Evolutionary conservation across 2,329 filamentous ascomycete genomes (phyloP).

Genomic region (Trichoderma atrobrunneum): DNA sequence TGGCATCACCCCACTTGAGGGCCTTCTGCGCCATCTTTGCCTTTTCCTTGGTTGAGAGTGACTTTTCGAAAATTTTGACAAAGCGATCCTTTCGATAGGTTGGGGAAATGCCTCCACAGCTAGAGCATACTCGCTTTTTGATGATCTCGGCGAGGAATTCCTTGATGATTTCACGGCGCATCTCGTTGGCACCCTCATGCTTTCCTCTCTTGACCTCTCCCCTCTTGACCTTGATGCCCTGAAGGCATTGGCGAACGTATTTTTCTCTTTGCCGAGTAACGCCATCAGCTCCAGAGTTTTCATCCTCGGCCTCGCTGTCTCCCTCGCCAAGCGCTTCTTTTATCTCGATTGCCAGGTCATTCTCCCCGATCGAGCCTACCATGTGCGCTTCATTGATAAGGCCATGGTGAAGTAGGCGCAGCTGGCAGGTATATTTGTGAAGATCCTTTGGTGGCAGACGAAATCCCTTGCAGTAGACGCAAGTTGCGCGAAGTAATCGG

Average conservation of each 20-base stretch:
- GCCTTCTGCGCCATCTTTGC: slow-evolving; percentile 69
- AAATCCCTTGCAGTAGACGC: slow-evolving; percentile 85
- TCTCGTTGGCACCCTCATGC: slow-evolving; percentile 78
- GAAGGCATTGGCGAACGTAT: slow-evolving; percentile 73
- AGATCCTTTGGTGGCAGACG: slow-evolving; percentile 74
- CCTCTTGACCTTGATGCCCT: slow-evolving; percentile 50
- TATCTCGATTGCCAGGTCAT: slow-evolving; percentile 38
- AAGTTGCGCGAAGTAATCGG: slow-evolving; percentile 80
- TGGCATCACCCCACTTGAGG: slow-evolving; percentile 67
- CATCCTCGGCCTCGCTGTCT: slow-evolving; percentile 62
- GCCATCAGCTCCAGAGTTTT: slow-evolving; percentile 53
- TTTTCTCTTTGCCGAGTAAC: slow-evolving; percentile 53
- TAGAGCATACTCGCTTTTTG: slow-evolving; percentile 65
- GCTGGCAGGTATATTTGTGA: slow-evolving; percentile 77
- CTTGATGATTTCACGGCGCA: slow-evolving; percentile 72
- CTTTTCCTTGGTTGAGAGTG: slow-evolving; percentile 70
- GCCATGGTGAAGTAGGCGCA: slow-evolving; percentile 82
- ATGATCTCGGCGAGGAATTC: slow-evolving; percentile 75
- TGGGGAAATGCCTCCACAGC: slow-evolving; percentile 69
- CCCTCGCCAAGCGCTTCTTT: slow-evolving; percentile 39
- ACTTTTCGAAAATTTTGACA: slow-evolving; percentile 90
- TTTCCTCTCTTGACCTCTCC: slow-evolving; percentile 61
- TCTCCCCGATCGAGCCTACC: slow-evolving; percentile 53
- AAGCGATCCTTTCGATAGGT: slow-evolving; percentile 84
- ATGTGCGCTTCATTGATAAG: slow-evolving; percentile 66